A percentile compares a stretch with the other conserved stretches of the same genome.
These are phyloP conservation scores for Monosporascus ibericus DNA, from an alignment of 2,329 filamentous ascomycete species.

Conservation along the genomic window DNA sequence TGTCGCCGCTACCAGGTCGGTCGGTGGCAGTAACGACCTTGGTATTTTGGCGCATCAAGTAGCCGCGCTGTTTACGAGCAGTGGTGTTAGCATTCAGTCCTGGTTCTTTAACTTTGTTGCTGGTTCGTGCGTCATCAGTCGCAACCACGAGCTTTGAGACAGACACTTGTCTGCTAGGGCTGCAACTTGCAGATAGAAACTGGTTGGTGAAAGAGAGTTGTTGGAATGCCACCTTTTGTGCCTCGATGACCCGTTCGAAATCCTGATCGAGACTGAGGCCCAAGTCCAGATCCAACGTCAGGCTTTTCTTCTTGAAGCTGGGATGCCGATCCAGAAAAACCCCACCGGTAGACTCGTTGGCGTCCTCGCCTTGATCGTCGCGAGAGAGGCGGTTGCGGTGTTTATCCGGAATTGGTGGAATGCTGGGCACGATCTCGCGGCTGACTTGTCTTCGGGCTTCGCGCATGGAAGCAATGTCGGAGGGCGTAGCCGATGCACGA, in stretches of 20 bases:
- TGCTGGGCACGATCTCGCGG: slow-evolving; percentile 52
- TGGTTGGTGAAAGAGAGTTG: slow-evolving; percentile 19
- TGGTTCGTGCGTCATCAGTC: slow-evolving; percentile 15
- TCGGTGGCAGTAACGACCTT: slow-evolving; percentile 90
- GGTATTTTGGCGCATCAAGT: slow-evolving; percentile 97
- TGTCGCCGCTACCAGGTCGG: not conserved
- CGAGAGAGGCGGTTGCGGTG: slow-evolving; percentile 51
- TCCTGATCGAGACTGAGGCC: slow-evolving; percentile 85
- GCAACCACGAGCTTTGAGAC: slow-evolving; percentile 11
- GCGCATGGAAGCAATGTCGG: slow-evolving; percentile 78
- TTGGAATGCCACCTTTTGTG: slow-evolving; percentile 80
- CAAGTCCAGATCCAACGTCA: slow-evolving; percentile 75
- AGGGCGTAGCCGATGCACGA: slow-evolving; percentile 77
- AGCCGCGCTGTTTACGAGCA: slow-evolving; percentile 76
- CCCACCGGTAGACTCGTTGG: slow-evolving; percentile 29
- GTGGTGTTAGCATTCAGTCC: slow-evolving; percentile 56
- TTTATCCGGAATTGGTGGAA: slow-evolving; percentile 56
- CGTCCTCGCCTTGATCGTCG: slow-evolving; percentile 36
- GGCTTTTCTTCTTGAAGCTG: slow-evolving; percentile 74
- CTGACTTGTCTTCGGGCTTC: slow-evolving; percentile 81
- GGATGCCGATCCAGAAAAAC: slow-evolving; percentile 55
- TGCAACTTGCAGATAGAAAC: slow-evolving; percentile 19
- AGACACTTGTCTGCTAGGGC: slow-evolving; percentile 42
- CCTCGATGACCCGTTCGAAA: slow-evolving; percentile 90
- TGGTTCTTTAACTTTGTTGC: slow-evolving; percentile 14